Evolutionary conservation across 306 rosid species (phyloP), one percentile per base, ranked within the genome.

Genomic region (Datisca glomerata): DNA sequence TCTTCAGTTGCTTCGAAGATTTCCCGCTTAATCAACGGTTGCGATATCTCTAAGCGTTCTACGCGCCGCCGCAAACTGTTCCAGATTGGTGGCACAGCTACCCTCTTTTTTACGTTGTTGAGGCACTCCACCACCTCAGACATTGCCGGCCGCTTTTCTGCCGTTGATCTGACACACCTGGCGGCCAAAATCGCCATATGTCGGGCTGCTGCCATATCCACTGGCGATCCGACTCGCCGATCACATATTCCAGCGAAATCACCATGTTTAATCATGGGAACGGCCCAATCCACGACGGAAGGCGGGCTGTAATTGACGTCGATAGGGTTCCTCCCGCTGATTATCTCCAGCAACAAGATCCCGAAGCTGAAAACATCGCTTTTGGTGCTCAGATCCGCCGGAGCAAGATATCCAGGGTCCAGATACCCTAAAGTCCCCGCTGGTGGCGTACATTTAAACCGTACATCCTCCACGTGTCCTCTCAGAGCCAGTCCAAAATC

Each of bases 291-390:
- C 8, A 85, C 80, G 4, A 85, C 71, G 0, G 85, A 80, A 0
- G 93, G 87, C 3, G 95, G 93, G 18, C 84, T 85, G 44, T 63
- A 75, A 17, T 68, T 71, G 13, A 85, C 68, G 8, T 85, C 93
- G 20, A 85, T 79, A 1, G 95, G 92, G 50, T 73, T 66, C 35
- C 95, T 50, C 3, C 93, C 93, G 43, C 84, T 85, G 43, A 80
- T 45, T 0, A 85, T 77, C 73, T 85, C 95, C 42, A 85, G 5
- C 14, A 85, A 51, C 40, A 85, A 44, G 45, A 85, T 77, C 42
- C 95, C 95, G 13, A 76, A 85, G 41, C 95, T 85, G 79, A 85
- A 85, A 12, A 85, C 93, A 43, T 85, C 95, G 54, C 84, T 79
- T 74, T 85, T 85, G 15, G 81, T 24, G 51, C 73, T 80, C 6